Conservation (phyloP, 2,329 filamentous ascomycete genomes). For the Penicillium sp. region DNA sequence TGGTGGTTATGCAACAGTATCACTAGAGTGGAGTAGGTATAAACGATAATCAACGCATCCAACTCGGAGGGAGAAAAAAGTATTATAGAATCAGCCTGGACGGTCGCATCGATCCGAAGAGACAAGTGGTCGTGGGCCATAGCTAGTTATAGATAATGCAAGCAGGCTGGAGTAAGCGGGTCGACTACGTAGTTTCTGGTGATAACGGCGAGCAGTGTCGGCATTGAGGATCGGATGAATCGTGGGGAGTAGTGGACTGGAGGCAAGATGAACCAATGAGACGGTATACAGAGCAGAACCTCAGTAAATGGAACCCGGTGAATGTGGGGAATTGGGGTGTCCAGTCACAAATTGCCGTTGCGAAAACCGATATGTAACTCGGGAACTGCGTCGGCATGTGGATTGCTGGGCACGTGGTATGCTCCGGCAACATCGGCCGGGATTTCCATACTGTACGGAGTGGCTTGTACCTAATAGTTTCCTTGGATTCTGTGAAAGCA, state of each 20-base stretch:
- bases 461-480: too few relatives aligned
- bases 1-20: conserved; percentile 3
- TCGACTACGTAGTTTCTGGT: conserved; percentile 5
- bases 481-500: too few relatives aligned
- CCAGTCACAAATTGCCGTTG: conserved; percentile 24
- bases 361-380: conserved; percentile 20
- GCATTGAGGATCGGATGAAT: conserved; percentile 35
- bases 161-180: conserved; percentile 18
- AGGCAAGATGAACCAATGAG: conserved; percentile 10
- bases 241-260: conserved; percentile 15
- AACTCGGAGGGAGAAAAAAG: not conserved
- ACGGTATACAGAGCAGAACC: not conserved
- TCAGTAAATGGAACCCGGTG: not conserved
- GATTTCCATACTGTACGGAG: conserved; percentile 10
- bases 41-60: not conserved
- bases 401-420: conserved; percentile 25
- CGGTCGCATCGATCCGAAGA: conserved; percentile 1
- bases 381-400: conserved; percentile 32
- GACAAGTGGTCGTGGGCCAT: conserved; percentile 14
- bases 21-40: not conserved
- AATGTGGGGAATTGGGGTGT: conserved; percentile 11
- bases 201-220: conserved; percentile 30
- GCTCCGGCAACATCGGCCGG: conserved; percentile 22
- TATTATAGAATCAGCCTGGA: conserved; percentile 8
- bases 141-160: conserved; percentile 27